Conservation (phyloP, 2,329 filamentous ascomycete genomes). For the Neurospora sp. region DNA sequence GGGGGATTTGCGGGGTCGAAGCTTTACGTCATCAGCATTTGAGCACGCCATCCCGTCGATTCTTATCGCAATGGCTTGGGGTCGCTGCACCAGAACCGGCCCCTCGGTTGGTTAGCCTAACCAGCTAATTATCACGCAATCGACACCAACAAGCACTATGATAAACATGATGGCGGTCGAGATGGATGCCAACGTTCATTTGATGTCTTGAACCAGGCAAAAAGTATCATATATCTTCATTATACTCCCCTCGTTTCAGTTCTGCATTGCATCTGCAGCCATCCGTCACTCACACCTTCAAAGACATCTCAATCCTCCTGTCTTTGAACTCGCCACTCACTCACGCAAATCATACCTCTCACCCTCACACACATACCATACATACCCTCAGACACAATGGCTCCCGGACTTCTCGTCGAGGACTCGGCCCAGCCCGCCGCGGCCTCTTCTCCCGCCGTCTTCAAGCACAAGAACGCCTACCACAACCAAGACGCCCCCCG, state of each 20-base stretch:
- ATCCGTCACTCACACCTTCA: not conserved
- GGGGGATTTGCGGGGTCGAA: not conserved
- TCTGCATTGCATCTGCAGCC: not conserved
- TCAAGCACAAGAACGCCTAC: constrained; percentile 3
- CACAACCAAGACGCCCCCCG: constrained; percentile 24
- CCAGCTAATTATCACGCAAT: not conserved
- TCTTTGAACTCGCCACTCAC: not conserved
- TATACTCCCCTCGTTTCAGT: not conserved
- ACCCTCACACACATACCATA: not conserved
- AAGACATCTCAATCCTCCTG: not conserved
- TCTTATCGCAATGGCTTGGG: not conserved
- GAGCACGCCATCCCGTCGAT: not conserved
- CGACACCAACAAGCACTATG: not conserved
- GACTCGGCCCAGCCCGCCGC: constrained; percentile 5
- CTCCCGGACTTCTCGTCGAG: constrained; percentile 18
- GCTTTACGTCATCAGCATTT: not conserved
- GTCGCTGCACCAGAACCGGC: not conserved
- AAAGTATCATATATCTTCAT: not conserved
- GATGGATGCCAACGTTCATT: not conserved
- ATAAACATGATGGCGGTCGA: not conserved
- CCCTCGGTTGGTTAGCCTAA: not conserved
- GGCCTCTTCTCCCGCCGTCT: not conserved
- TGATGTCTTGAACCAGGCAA: not conserved
- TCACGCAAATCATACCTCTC: not conserved
- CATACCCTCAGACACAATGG: constrained; percentile 12